Conservation (phyloP, 768 basidiomycete genomes). For the Boletus sensibilis region DNA sequence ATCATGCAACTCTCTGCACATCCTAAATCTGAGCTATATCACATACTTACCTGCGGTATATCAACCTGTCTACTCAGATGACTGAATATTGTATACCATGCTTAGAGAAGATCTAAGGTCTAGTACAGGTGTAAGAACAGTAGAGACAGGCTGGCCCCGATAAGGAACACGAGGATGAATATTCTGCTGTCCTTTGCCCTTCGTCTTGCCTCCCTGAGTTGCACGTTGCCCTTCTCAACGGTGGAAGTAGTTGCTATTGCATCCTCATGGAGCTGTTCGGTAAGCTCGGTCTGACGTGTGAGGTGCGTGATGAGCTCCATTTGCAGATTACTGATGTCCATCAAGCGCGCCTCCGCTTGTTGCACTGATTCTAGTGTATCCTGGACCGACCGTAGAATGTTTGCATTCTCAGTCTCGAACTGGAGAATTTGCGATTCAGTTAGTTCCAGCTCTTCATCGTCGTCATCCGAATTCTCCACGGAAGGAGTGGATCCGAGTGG, state of each 20-base stretch:
- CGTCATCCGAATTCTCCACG: slow-evolving; percentile 51
- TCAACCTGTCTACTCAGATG: neutral
- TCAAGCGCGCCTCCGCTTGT: slow-evolving; percentile 84
- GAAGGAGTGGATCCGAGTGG: slow-evolving; percentile 34
- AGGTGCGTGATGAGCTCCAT: slow-evolving; percentile 88
- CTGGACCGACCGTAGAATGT: slow-evolving; percentile 79
- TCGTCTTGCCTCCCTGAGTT: slow-evolving; percentile 86
- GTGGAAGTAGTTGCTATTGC: slow-evolving; percentile 83
- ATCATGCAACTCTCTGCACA: neutral
- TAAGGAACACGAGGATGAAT: slow-evolving; percentile 87
- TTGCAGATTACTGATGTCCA: slow-evolving; percentile 93
- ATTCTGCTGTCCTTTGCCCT: slow-evolving; percentile 84
- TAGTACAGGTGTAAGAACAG: slow-evolving; percentile 93
- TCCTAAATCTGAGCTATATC: neutral
- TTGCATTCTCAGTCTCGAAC: slow-evolving; percentile 90
- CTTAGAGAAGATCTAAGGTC: slow-evolving; percentile 12
- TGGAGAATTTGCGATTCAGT: slow-evolving; percentile 85
- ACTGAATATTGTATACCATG: slow-evolving; percentile 5
- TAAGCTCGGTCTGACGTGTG: slow-evolving; percentile 85
- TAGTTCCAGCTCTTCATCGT: slow-evolving; percentile 81
- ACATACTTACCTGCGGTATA: neutral
- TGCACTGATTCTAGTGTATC: slow-evolving; percentile 87
- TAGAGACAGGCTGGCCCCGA: slow-evolving; percentile 88
- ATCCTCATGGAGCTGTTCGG: slow-evolving; percentile 93
- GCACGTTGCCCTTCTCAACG: slow-evolving; percentile 86